Evolutionary conservation across 805 yeast genomes (phyloP).

Genomic region (Saccharomycopsis babjevae): DNA sequence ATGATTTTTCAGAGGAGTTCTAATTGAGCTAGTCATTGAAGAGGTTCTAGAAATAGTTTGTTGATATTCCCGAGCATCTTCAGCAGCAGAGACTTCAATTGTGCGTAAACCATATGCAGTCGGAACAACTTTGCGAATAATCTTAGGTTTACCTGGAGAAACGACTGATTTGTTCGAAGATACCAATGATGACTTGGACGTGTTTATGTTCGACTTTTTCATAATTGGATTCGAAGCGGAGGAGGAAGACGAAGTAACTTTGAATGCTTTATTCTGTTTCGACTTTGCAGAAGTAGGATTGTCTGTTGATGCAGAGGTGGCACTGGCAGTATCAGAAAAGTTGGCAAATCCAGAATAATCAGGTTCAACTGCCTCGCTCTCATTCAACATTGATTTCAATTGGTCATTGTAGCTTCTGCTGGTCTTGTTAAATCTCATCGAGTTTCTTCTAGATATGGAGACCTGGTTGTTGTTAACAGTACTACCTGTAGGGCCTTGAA

Average conservation of each 20-base stretch:
- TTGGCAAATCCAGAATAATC: not conserved
- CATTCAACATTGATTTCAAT: not conserved
- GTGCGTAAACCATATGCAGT: conserved; percentile 16
- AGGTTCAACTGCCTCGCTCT: not conserved
- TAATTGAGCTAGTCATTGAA: not conserved
- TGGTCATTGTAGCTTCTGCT: conserved; percentile 4
- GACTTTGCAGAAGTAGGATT: not conserved
- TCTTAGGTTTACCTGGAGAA: conserved; percentile 2
- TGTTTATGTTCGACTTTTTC: not conserved
- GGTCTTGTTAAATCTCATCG: not conserved
- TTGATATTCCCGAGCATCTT: not conserved
- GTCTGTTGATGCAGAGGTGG: not conserved
- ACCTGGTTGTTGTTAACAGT: not conserved
- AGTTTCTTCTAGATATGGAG: not conserved
- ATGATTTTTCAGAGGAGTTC: not conserved
- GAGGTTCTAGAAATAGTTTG: conserved; percentile 9
- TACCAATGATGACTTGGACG: not conserved
- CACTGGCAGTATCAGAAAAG: not conserved
- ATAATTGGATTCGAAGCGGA: not conserved
- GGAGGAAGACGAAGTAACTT: not conserved
- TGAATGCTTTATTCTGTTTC: not conserved
- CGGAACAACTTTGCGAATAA: conserved; percentile 14
- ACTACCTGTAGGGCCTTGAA: conserved; percentile 6
- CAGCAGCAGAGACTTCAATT: conserved; percentile 14
- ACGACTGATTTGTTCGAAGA: not conserved